Base-by-base conservation (phyloP, 1,284 basidiomycete genomes). In the Leucoagaricus sp. region DNA sequence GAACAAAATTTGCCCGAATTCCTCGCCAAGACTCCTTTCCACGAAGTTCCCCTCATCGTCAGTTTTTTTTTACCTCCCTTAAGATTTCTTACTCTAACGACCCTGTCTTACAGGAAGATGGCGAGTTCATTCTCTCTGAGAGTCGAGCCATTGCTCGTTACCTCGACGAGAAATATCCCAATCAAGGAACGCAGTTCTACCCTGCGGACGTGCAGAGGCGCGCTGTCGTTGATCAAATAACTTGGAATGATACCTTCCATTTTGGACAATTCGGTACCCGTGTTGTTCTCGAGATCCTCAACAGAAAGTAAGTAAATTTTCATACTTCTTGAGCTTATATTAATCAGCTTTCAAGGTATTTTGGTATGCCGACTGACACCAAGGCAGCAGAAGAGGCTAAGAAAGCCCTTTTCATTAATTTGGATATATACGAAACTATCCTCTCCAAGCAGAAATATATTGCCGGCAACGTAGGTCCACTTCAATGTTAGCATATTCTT, bases 41-140 rank as follows among this genome's bases (percentile, higher is more conserved):
- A 83, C 19, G 78, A 84, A 66, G 68, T 87, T 58, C 86, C 86
- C 2, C 83, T 12, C 67, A 74, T 88, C 55, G 80, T 81, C 55
- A 21, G 76, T 67, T n/a, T n/a, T n/a, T n/a, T n/a, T n/a, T n/a
- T n/a, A n/a, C n/a, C n/a, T n/a, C n/a, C n/a, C n/a, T n/a, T n/a
- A n/a, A n/a, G n/a, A n/a, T n/a, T n/a, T n/a, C n/a, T n/a, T n/a
- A n/a, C n/a, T n/a, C n/a, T n/a, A n/a, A n/a, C n/a, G n/a, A n/a
- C n/a, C n/a, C n/a, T n/a, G n/a, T 38, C 13, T 1, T 13, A 34
- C n/a, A 67, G 66, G 58, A 63, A 54, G 74, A 75, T 45, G 70
- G 72, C 40, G 73, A 72, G 1, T 69, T 74, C 58, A 63, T 69
- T 36, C 48, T 76, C 19, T 74, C 61, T 61, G 76, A 82, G 63